Evolutionary conservation across 768 basidiomycete species (phyloP).

Genomic region (Termitomyces titanicus): DNA sequence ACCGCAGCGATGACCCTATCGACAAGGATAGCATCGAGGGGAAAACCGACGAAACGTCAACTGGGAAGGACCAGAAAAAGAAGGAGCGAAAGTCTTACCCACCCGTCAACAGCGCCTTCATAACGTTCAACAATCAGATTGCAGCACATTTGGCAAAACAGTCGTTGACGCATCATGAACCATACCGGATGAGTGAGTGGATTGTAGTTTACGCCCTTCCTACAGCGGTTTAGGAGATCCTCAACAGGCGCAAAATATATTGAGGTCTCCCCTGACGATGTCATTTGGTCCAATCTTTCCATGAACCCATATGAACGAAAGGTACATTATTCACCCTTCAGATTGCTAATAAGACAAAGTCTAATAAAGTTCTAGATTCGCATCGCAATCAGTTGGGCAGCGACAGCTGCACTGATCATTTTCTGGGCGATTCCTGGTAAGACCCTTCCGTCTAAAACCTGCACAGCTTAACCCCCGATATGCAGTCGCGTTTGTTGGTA

Average conservation of each 20-base stretch:
- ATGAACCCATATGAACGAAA: conserved; percentile 88
- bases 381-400: conserved; percentile 61
- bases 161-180: conserved; percentile 71
- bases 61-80: background rate
- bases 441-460: conserved; percentile 11
- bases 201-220: background rate
- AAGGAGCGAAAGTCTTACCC: conserved; percentile 40
- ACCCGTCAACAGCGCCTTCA: conserved; percentile 70
- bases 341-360: background rate
- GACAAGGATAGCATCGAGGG: conserved; percentile 11
- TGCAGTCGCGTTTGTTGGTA: conserved; percentile 77
- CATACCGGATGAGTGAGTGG: conserved; percentile 68
- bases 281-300: conserved; percentile 88
- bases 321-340: conserved; percentile 23
- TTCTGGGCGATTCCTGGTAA: conserved; percentile 83
- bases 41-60: conserved; percentile 5
- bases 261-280: conserved; percentile 84
- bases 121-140: conserved; percentile 91
- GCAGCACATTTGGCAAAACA: conserved; percentile 87
- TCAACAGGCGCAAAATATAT: conserved; percentile 52
- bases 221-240: background rate
- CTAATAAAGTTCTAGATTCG: conserved; percentile 35
- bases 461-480: background rate
- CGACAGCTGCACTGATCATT: conserved; percentile 78
- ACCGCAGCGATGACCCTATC: conserved; percentile 6